A percentile compares a stretch with the other conserved stretches of the same genome.
Conservation (phyloP, 371 early-diverging fungal genomes). For the Capillidium heterosporum region DNA sequence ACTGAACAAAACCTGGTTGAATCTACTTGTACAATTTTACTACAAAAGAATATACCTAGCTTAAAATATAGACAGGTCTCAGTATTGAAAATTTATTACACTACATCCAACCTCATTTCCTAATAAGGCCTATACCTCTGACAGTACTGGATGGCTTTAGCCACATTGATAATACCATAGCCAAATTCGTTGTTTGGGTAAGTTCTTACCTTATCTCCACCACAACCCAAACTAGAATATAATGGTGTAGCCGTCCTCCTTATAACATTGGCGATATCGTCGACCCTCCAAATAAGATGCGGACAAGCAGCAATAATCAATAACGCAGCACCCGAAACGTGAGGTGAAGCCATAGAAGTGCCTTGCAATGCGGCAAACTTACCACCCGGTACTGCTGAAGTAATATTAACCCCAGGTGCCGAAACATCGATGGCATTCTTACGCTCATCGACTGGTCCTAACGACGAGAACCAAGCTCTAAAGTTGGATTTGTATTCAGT, state of each 20-base stretch:
- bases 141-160: slow-evolving; percentile 8
- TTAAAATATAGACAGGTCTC: too few species aligned
- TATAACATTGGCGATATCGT: background rate
- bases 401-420: slow-evolving; percentile 19
- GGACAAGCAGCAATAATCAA: slow-evolving; percentile 5
- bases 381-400: slow-evolving; percentile 10
- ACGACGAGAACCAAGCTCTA: background rate
- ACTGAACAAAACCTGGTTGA: too few species aligned
- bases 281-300: background rate
- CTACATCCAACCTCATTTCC: too few species aligned
- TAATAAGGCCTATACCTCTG: too few species aligned
- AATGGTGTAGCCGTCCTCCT: background rate
- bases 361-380: slow-evolving; percentile 10
- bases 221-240: background rate
- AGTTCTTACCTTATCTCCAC: background rate
- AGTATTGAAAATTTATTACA: too few species aligned
- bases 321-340: slow-evolving; percentile 51
- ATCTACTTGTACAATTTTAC: too few species aligned
- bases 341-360: slow-evolving; percentile 58
- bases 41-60: too few species aligned
- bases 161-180: slow-evolving; percentile 4
- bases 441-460: background rate
- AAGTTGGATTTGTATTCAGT: background rate
- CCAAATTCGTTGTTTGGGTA: slow-evolving; percentile 6
- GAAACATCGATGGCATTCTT: slow-evolving; percentile 4